Conservation (phyloP, 345 rosid species). For the Camelina neglecta region DNA sequence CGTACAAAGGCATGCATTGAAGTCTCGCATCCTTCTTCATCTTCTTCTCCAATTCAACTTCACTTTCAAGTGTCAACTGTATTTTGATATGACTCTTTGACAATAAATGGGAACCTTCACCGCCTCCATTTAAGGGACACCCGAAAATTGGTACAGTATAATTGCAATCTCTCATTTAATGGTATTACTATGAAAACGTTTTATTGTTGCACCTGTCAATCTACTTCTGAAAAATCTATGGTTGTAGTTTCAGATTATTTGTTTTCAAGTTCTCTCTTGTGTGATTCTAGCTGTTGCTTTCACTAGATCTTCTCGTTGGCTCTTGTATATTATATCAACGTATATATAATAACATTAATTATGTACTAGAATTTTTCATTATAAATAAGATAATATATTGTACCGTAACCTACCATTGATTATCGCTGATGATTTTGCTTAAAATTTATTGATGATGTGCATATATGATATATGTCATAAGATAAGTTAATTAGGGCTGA, state of each 20-base stretch:
- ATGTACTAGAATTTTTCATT: neutral
- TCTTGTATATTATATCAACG: neutral
- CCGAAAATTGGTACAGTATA: slow-evolving; percentile 39
- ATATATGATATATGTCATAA: neutral
- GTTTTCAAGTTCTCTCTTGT: slow-evolving; percentile 6
- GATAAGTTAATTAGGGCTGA: neutral
- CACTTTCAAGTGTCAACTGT: slow-evolving; percentile 36
- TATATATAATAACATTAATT: neutral
- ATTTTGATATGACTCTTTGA: slow-evolving; percentile 25
- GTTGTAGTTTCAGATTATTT: slow-evolving; percentile 25
- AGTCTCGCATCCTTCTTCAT: slow-evolving; percentile 17
- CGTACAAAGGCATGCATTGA: slow-evolving; percentile 26
- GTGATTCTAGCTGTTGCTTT: slow-evolving; percentile 1
- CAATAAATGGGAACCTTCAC: slow-evolving; percentile 43
- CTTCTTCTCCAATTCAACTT: slow-evolving; percentile 31
- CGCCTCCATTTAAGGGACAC: slow-evolving; percentile 42
- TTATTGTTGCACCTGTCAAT: slow-evolving; percentile 42
- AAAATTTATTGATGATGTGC: neutral
- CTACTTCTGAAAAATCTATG: slow-evolving; percentile 30
- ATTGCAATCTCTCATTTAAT: slow-evolving; percentile 35
- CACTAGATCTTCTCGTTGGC: neutral
- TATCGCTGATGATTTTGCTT: neutral
- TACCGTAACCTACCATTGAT: neutral
- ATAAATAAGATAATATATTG: too few species aligned
- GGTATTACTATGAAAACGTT: slow-evolving; percentile 36